Percentiles rank a stretch among this genome's conserved stretches.
Evolutionary conservation across 2,329 filamentous ascomycete species (phyloP).

Genomic region (Knoxdaviesia proteae): DNA sequence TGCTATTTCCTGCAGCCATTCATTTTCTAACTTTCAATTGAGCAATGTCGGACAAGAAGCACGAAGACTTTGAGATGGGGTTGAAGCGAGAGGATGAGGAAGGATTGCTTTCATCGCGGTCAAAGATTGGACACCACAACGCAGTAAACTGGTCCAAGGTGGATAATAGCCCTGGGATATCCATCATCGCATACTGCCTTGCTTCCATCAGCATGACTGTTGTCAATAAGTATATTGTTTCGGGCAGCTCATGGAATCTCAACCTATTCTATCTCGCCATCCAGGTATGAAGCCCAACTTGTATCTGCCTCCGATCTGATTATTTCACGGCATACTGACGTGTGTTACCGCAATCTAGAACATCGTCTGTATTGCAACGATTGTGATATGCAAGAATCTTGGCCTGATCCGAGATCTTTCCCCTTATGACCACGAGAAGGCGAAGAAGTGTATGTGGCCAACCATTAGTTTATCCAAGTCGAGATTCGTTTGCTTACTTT

Average conservation of each 20-base stretch:
- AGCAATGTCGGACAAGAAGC: constrained; percentile 72
- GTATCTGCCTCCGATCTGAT: no score
- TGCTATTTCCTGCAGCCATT: neutral
- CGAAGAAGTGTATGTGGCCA: constrained; percentile 57
- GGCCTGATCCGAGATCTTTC: constrained; percentile 68
- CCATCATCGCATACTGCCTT: constrained; percentile 76
- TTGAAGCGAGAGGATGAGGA: constrained; percentile 37
- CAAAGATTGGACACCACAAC: constrained; percentile 8
- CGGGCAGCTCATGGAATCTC: constrained; percentile 76
- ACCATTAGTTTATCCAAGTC: no score
- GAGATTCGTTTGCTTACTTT: no score
- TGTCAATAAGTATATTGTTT: constrained; percentile 98
- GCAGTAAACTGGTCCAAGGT: constrained; percentile 24
- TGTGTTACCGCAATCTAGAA: constrained; percentile 32
- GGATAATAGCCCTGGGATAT: constrained; percentile 57
- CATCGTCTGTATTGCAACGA: constrained; percentile 69
- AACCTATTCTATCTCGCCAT: constrained; percentile 88
- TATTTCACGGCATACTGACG: constrained; percentile 1
- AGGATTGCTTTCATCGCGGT: constrained; percentile 20
- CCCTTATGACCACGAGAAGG: constrained; percentile 70
- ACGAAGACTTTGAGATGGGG: constrained; percentile 56
- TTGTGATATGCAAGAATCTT: constrained; percentile 59
- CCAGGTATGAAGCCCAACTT: constrained; percentile 47
- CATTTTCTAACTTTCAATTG: neutral
- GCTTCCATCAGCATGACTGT: constrained; percentile 99